Percentiles rank a stretch among this genome's conserved stretches.
These are phyloP conservation scores for Chytriomyces sp. DNA, from an alignment of 192 early-diverging fungal genomes.

Conservation along the genomic window DNA sequence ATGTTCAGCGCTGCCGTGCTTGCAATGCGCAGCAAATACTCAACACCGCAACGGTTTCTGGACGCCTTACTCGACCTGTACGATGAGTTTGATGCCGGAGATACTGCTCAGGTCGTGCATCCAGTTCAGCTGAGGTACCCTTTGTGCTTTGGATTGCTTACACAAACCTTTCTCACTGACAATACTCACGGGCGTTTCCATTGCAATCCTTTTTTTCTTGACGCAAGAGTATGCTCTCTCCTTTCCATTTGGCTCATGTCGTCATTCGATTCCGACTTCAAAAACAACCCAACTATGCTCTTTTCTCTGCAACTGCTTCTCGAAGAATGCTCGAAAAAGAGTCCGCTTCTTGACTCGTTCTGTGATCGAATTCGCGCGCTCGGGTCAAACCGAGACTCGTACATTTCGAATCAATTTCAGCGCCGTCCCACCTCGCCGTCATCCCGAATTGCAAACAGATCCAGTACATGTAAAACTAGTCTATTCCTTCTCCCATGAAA, in stretches of 20 bases:
- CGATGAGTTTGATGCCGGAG: not conserved
- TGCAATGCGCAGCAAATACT: conserved; percentile 3
- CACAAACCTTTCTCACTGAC: no score
- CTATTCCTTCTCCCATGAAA: not conserved
- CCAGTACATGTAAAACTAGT: no score
- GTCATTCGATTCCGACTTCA: conserved; percentile 49
- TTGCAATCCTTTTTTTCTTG: not conserved
- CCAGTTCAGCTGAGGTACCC: conserved; percentile 50
- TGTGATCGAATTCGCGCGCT: not conserved
- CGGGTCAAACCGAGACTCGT: not conserved
- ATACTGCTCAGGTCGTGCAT: conserved; percentile 23
- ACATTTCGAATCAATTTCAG: conserved; percentile 1
- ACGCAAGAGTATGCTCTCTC: conserved; percentile 53
- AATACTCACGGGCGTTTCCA: no score
- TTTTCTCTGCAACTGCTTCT: conserved; percentile 52
- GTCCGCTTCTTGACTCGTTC: not conserved
- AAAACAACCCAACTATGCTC: conserved; percentile 46
- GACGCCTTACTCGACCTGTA: conserved; percentile 13
- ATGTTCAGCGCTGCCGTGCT: conserved; percentile 42
- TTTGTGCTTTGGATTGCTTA: not conserved
- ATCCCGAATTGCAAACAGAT: not conserved
- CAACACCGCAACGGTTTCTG: not conserved
- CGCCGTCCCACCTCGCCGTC: not conserved
- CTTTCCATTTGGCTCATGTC: conserved; percentile 43
- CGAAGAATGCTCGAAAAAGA: conserved; percentile 1